Base-by-base conservation (phyloP, 257 asterid species). In the Nicotiana paniculata region DNA sequence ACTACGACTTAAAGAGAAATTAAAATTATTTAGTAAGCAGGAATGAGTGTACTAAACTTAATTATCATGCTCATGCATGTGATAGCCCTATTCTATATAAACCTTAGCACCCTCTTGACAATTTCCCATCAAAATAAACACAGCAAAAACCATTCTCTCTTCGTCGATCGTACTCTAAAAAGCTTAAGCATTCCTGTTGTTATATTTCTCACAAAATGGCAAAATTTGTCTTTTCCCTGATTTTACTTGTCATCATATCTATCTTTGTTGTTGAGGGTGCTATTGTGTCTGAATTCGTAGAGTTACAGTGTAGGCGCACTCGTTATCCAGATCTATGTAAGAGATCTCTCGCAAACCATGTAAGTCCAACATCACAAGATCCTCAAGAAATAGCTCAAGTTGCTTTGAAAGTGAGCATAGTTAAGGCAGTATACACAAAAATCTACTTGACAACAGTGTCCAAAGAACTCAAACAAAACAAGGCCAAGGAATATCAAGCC, bases 341-440 rank as follows among this genome's bases (percentile, higher is more conserved):
- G 21, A 87, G 85, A 5, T 85, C 80, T 4, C 85, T 93, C 12
- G 82, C 91, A 0, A 53, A n/a, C 66, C 88, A 86, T 32, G 86
- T 82, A 1, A 21, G 54, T 33, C 83, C 94, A 0, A 85, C 82
- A 3, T 12, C 85, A 0, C 77, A 86, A 46, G 89, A 89, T 13
- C 91, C 87, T 0, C 91, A 85, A 24, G 88, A 85, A 28, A 43
- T 93, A 17, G 94, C 94, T 13, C 94, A 87, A 9, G 30, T 87
- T 11, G 94, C 97, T 0, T 83, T 93, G 13, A 82, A 51, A 61
- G 93, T 93, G 46, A 92, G 93, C 68, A 55, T 90, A 21, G 88
- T 63, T 13, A 65, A 78, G 85, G 95, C 97, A 2, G 77, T 85
- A 62, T 88, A 88, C 43, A 90, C 97, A 0, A 86, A 84, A 9